These are phyloP conservation scores for Phytophthora chlamydospora DNA, from an alignment of 352 stramenopile species.

Conservation along the genomic window DNA sequence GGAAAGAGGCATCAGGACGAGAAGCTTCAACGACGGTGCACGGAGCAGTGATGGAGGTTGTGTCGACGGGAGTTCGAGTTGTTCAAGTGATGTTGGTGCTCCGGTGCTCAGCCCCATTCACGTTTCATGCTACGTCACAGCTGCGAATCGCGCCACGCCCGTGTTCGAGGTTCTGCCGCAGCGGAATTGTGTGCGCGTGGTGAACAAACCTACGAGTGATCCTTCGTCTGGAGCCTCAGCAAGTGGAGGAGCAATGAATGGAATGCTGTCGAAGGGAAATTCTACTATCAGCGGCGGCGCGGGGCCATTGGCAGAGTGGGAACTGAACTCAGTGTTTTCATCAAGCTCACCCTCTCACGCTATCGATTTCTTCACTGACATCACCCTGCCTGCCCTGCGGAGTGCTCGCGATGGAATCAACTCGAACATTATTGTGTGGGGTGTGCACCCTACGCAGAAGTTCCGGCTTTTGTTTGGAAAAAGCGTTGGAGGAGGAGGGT, in stretches of 20 bases:
- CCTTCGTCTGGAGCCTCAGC: neutral
- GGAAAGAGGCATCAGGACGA: slow-evolving; percentile 1
- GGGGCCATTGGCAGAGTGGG: slow-evolving; percentile 47
- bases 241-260: neutral
- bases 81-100: slow-evolving; percentile 2
- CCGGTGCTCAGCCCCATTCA: slow-evolving; percentile 50
- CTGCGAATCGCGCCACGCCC: slow-evolving; percentile 64
- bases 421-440: slow-evolving; percentile 66
- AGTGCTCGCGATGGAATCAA: slow-evolving; percentile 61
- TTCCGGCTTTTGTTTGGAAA: slow-evolving; percentile 74
- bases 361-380: slow-evolving; percentile 60
- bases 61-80: neutral
- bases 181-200: slow-evolving; percentile 50
- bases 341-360: slow-evolving; percentile 46
- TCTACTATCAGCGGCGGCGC: neutral
- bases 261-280: neutral
- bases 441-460: slow-evolving; percentile 76
- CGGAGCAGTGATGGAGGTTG: neutral
- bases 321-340: slow-evolving; percentile 65
- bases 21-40: neutral
- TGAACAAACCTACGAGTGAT: slow-evolving; percentile 37
- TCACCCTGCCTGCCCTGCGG: slow-evolving; percentile 54
- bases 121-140: slow-evolving; percentile 76
- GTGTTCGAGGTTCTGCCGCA: slow-evolving; percentile 64
- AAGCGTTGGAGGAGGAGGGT: slow-evolving; percentile 37